These are phyloP conservation scores for Pichia sp. DNA, from an alignment of 1,139 yeast species.

Conservation along the genomic window DNA sequence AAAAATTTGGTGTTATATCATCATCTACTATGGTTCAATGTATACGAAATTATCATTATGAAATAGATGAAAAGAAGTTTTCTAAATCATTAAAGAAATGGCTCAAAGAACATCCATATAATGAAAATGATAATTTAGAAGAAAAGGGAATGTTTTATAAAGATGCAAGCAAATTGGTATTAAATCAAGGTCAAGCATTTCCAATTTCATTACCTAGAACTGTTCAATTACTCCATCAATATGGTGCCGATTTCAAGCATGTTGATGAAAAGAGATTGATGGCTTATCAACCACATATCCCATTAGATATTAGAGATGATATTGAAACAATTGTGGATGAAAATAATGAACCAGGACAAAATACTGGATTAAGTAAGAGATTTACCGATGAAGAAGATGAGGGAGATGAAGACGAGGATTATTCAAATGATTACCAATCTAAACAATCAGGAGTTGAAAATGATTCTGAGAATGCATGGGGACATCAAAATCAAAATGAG, in stretches of 20 bases:
- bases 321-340: constrained; percentile 55
- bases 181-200: constrained; percentile 45
- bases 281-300: constrained; percentile 57
- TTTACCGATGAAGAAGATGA: constrained; percentile 18
- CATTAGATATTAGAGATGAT: constrained; percentile 53
- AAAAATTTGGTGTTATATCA: constrained; percentile 53
- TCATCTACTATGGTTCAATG: constrained; percentile 66
- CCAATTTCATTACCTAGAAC: constrained; percentile 53
- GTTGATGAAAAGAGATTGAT: constrained; percentile 38
- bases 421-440: neutral
- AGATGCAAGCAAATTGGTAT: constrained; percentile 38
- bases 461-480: neutral
- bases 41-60: constrained; percentile 74
- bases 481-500: neutral
- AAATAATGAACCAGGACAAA: constrained; percentile 30
- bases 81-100: constrained; percentile 41
- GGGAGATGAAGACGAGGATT: neutral
- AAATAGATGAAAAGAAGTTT: constrained; percentile 65
- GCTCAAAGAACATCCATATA: constrained; percentile 21
- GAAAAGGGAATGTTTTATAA: constrained; percentile 26
- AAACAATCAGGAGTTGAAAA: too few relatives aligned
- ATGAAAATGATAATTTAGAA: constrained; percentile 18
- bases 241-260: constrained; percentile 56
- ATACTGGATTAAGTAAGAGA: constrained; percentile 7
- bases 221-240: constrained; percentile 51